Conservation (phyloP, 495 filamentous ascomycete species). For the Neurospora sp. region DNA sequence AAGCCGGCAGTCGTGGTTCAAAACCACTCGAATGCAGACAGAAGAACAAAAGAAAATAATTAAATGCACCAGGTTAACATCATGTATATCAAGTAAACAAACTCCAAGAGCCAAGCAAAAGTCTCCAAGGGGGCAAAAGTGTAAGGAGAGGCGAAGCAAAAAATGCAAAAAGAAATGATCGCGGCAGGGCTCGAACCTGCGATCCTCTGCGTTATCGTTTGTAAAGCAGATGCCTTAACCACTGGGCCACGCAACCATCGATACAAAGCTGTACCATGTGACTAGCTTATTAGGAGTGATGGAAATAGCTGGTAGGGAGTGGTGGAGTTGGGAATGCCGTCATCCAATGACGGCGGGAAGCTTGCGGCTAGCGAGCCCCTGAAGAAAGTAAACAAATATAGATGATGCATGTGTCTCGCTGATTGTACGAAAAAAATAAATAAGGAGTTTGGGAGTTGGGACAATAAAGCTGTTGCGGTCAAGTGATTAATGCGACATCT, state of each 20-base stretch:
- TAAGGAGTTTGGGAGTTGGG: not conserved
- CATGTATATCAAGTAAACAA: too few relatives aligned
- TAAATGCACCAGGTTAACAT: too few relatives aligned
- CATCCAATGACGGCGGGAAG: not conserved
- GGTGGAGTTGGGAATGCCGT: not conserved
- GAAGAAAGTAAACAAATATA: not conserved
- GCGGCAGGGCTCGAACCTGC: slow-evolving; percentile 43
- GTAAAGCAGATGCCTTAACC: slow-evolving; percentile 36
- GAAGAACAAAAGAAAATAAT: too few relatives aligned
- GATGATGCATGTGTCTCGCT: not conserved
- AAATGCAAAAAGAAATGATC: slow-evolving; percentile 22
- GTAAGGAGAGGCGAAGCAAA: too few relatives aligned
- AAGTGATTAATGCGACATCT: not conserved
- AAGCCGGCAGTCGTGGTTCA: too few relatives aligned
- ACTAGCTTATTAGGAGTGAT: not conserved
- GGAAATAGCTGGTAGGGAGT: too few relatives aligned
- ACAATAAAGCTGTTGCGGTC: not conserved
- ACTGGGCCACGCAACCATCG: slow-evolving; percentile 27
- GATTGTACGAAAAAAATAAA: not conserved
- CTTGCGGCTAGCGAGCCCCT: not conserved
- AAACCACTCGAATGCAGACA: too few relatives aligned
- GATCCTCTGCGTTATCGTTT: slow-evolving; percentile 29
- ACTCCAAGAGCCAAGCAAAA: too few relatives aligned
- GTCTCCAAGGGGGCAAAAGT: too few relatives aligned
- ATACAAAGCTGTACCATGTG: fast-evolving